Base-by-base conservation (phyloP, 768 basidiomycete species). In the Agaricus subrufescens region DNA sequence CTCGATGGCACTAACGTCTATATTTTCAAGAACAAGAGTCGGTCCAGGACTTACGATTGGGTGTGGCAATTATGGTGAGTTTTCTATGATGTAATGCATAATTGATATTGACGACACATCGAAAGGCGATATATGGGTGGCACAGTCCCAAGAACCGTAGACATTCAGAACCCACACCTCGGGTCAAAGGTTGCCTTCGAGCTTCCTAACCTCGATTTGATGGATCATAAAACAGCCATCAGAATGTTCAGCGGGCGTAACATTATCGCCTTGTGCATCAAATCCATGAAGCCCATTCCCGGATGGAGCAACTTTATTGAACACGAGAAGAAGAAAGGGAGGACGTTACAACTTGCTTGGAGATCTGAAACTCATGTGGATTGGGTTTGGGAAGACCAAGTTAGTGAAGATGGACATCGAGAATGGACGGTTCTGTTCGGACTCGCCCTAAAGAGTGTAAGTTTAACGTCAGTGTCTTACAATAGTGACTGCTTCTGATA, bases 1-100 rank as follows among this genome's bases (percentile, higher is more conserved):
- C 30, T 44, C 2, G 80, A 81, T 58, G 92, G 94, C 4, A 91
- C 86, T 0, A 87, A 93, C 60, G 81, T 96, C 27, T 96, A 94
- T 67, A 77, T 96, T 29, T 90, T 95, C 69, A 95, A 96, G 63
- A 63, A 76, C 15, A 91, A 88, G 66, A 85, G 84, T 59, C 82
- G 90, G 29, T 85, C 87, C 4, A 75, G 92, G 50, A 87, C 90
- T 1, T 77, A 82, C 39, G 94, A 97, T 67, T 98, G 95, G 95
- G 76, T 84, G 45, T 97, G 94, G 94, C 79, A 83, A 51, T 72
- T 97, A 46, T 94, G 91, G 94, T 86, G 71, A 54, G 2, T 37
- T 44, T 39, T 30, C 42, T 7, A 51, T 38, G 3, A 34, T 10
- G 58, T 26, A 45, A 42, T 46, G n/a, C 45, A 45, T 43, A 46